These are phyloP conservation scores for Berberis thunbergii DNA, from an alignment of 164 flowering plant species.

Conservation along the genomic window DNA sequence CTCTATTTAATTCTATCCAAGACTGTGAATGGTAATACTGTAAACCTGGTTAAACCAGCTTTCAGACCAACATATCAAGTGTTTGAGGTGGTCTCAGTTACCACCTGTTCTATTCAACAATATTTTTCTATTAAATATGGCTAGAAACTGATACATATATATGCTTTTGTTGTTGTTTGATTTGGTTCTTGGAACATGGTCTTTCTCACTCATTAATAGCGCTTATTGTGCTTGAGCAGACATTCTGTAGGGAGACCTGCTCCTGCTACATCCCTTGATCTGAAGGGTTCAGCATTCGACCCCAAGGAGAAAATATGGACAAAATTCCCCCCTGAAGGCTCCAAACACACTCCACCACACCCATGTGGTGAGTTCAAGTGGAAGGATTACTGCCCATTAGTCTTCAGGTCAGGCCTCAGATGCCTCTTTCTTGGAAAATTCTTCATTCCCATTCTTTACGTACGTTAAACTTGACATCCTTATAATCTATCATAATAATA, in stretches of 20 bases:
- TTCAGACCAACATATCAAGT: too few relatives aligned
- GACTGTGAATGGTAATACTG: too few relatives aligned
- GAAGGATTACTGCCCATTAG: constrained; percentile 78
- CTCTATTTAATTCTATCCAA: too few relatives aligned
- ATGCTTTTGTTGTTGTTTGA: not conserved
- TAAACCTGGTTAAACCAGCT: too few relatives aligned
- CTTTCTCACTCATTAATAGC: constrained; percentile 3
- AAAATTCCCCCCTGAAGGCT: constrained; percentile 74
- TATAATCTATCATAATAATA: not conserved
- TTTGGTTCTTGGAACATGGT: not conserved
- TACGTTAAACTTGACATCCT: not conserved
- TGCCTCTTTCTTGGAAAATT: not conserved
- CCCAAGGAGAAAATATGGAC: constrained; percentile 84
- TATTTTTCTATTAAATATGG: too few relatives aligned
- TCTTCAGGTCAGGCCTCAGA: constrained; percentile 32
- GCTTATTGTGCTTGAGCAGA: constrained; percentile 23
- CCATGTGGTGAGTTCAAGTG: constrained; percentile 65
- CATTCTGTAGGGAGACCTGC: constrained; percentile 87
- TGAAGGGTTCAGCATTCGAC: constrained; percentile 69
- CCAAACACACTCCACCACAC: constrained; percentile 77
- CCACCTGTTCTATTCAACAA: too few relatives aligned
- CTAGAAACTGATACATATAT: too few relatives aligned
- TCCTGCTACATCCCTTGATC: constrained; percentile 56
- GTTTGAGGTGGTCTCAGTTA: too few relatives aligned
- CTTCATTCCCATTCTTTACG: not conserved